Base-by-base conservation (phyloP, 306 rosid species). In the Cercis canadensis region DNA sequence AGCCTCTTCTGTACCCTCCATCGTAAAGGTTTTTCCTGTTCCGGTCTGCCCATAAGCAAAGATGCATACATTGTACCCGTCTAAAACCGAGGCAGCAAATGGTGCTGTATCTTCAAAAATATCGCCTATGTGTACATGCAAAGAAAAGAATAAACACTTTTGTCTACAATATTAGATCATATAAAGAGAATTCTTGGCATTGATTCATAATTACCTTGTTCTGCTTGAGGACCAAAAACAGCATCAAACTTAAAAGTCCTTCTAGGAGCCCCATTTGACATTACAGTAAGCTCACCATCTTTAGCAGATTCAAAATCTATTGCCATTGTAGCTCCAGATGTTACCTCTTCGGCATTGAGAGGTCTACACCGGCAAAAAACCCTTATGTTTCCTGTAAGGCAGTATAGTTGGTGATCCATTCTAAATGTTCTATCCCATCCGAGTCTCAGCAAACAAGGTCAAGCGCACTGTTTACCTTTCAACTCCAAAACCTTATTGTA, bases 21-120 rank as follows among this genome's bases (percentile, higher is more conserved):
- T 95, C 45, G 99, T 95, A 73, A 91, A 95, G 11, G 99, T 95
- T 77, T 94, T 94, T 36, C 98, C 98, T 5, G 91, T 89, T 56
- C 98, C 98, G 5, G 98, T 94, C 78, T 94, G 98, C 39, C 98
- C 98, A 32, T 87, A 94, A 8, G 98, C 98, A 78, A 90, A 94
- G 66, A 94, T 87, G 85, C 98, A 94, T 33, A 90, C 98, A 65
- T 90, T 94, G 87, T 83, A 94, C 4, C 98, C 98, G 70, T 94
- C 97, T 65, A 94, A 73, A 72, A 94, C 97, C 15, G 98, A 94
- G 70, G 87, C 67, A 18, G 89, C 96, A 76, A 89, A 87, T 72
- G 96, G 95, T 21, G 86, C 89, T 0, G 97, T 87, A 78, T 90
- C 98, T 65, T 87, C 89, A 21, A 91, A 94, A 40, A 94, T 80